Base-by-base conservation (phyloP, 2,329 filamentous ascomycete species). In the Xylaria digitata region DNA sequence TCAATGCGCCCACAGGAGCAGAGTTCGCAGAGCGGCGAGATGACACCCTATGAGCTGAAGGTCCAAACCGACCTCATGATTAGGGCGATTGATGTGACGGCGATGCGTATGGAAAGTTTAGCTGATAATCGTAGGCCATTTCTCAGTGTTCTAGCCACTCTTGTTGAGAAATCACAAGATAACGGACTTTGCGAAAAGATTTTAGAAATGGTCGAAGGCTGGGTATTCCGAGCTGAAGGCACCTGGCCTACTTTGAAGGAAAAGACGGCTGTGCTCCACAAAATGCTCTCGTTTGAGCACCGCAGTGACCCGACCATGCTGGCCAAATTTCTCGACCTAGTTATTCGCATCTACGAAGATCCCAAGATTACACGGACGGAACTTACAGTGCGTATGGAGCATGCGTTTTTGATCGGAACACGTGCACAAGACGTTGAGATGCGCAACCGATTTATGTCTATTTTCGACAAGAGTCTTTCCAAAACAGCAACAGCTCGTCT, bases 211-310 rank as follows among this genome's bases (percentile, higher is more conserved):
- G 95, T 97, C 3, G 95, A 98, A 77, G 87, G 86, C 37, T 99
- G 96, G 96, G 92, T 99, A 6, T 99, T 99, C 83, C 89, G 93
- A 71, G 96, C 93, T 0, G 94, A 93, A 65, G 96, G 97, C 70
- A 96, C 94, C 1, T 97, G 96, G 86, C 96, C 96, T 0, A 99
- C 96, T 0, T 85, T 99, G 1, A 99, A 99, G 79, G 96, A 99
- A 80, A 99, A 99, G 83, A 98, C 95, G 0, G 96, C 96, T 0
- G 96, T 99, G 0, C 82, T 99, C n/a, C 94, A 97, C 75, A 99
- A 99, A 82, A 99, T 99, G 96, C 83, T 98, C 17, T 90, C 94
- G 0, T 99, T 99, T 73, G 96, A 99, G 80, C 89, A 92, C 64
- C 88, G 96, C 45, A 82, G 86, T 32, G 95, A 98, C 76, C 88